A percentile compares a stretch with the other conserved stretches of the same genome.
phyloP scores from a whole-genome alignment of 2,329 filamentous ascomycete species.

The Endothia cerciana region DNA sequence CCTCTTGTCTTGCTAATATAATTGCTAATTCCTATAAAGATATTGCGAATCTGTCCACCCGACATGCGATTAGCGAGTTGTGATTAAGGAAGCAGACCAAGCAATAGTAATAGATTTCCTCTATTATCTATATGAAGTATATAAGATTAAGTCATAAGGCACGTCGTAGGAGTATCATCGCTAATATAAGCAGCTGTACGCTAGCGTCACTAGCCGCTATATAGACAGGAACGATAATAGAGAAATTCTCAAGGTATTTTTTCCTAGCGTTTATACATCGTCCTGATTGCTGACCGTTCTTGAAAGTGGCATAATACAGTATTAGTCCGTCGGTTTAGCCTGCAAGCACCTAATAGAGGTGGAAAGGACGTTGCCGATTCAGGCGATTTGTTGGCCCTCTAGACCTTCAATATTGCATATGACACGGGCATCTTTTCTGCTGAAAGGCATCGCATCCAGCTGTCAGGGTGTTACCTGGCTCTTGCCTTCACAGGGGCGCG shows the following conservation, averaged over 20 bases:
- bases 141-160: constrained; percentile 34
- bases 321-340: constrained; percentile 33
- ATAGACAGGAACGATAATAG: constrained; percentile 34
- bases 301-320: constrained; percentile 32
- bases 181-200: constrained; percentile 37
- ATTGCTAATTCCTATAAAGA: neutral
- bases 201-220: constrained; percentile 32
- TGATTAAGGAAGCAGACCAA: constrained; percentile 20
- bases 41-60: constrained; percentile 22
- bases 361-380: constrained; percentile 35
- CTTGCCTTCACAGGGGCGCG: constrained; percentile 36
- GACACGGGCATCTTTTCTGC: constrained; percentile 33
- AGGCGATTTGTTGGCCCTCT: constrained; percentile 31
- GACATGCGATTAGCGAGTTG: constrained; percentile 7
- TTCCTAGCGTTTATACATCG: constrained; percentile 10
- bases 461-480: constrained; percentile 36
- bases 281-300: neutral
- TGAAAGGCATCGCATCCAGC: constrained; percentile 31
- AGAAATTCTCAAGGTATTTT: constrained; percentile 25
- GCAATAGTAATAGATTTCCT: constrained; percentile 34
- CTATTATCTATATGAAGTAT: constrained; percentile 32
- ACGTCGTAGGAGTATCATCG: constrained; percentile 34
- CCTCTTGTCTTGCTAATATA: neutral
- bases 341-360: constrained; percentile 34
- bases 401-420: constrained; percentile 38